Percentiles rank a stretch among this genome's conserved stretches.
phyloP scores from a whole-genome alignment of 306 rosid genomes.

The Lotus japonicus region DNA sequence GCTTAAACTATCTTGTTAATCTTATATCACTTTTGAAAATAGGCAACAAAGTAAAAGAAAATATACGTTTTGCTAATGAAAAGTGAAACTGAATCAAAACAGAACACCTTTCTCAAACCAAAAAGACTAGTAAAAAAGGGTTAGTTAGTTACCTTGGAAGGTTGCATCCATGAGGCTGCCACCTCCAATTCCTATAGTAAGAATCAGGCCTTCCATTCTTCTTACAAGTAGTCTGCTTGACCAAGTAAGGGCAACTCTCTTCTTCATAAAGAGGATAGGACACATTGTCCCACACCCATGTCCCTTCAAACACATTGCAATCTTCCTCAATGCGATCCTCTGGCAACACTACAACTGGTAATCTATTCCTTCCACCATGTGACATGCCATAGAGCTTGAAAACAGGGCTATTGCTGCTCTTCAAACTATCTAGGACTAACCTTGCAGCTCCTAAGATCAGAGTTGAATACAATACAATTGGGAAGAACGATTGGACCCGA shows the following conservation, averaged over 20 bases:
- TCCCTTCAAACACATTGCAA: conserved; percentile 76
- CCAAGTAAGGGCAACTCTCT: conserved; percentile 76
- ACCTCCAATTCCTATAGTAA: conserved; percentile 77
- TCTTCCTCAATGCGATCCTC: conserved; percentile 49
- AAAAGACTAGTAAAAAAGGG: neutral
- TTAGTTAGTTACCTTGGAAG: conserved; percentile 56
- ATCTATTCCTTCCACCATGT: conserved; percentile 21
- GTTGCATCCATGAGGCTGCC: conserved; percentile 78
- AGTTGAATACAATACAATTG: conserved; percentile 50
- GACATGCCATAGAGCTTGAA: conserved; percentile 30
- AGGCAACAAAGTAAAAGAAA: no score
- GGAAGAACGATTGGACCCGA: conserved; percentile 48
- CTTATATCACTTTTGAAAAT: no score
- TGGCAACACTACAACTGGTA: conserved; percentile 37
- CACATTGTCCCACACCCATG: conserved; percentile 84
- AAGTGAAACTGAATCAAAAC: no score
- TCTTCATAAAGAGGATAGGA: conserved; percentile 68
- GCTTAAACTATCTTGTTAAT: no score
- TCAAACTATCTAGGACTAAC: conserved; percentile 51
- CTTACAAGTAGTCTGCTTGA: conserved; percentile 77
- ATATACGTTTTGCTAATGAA: no score
- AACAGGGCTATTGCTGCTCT: conserved; percentile 39
- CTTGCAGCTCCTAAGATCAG: conserved; percentile 54
- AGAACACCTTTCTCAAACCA: no score
- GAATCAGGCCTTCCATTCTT: conserved; percentile 90